A percentile compares a stretch with the other conserved stretches of the same genome.
Evolutionary conservation across 495 filamentous ascomycete genomes (phyloP).

Genomic region (Penicillium verhagenii): DNA sequence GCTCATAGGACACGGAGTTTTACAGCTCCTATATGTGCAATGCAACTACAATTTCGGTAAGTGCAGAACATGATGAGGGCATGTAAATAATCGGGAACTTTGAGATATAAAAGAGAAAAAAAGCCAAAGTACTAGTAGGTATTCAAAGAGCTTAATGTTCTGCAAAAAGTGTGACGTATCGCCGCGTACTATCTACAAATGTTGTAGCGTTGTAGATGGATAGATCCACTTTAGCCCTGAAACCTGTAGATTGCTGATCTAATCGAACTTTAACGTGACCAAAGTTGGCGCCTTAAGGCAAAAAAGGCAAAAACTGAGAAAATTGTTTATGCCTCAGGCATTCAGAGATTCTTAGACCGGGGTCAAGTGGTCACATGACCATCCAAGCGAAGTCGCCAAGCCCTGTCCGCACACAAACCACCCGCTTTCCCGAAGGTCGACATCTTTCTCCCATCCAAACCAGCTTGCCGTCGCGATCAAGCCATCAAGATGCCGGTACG

Average conservation of each 20-base stretch:
- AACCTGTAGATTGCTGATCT: background rate
- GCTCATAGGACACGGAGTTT: no score
- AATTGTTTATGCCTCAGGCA: conserved; percentile 21
- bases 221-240: background rate
- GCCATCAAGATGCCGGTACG: conserved; percentile 83
- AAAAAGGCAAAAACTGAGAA: background rate
- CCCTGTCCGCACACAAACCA: conserved; percentile 48
- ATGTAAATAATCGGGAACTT: no score
- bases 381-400: conserved; percentile 41
- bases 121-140: no score
- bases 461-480: conserved; percentile 51
- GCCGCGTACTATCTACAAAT: no score
- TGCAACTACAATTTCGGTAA: no score
- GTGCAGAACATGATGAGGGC: no score
- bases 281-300: no score
- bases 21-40: no score
- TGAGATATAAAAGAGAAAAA: no score
- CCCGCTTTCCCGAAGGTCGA: conserved; percentile 36
- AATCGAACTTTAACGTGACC: background rate
- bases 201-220: no score
- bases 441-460: conserved; percentile 42
- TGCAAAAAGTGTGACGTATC: background rate
- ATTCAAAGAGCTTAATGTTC: no score
- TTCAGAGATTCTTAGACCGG: background rate
- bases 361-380: conserved; percentile 38